A percentile compares a stretch with the other conserved stretches of the same genome.
phyloP scores from a whole-genome alignment of 257 asterid genomes.

The Mitragyna speciosa region DNA sequence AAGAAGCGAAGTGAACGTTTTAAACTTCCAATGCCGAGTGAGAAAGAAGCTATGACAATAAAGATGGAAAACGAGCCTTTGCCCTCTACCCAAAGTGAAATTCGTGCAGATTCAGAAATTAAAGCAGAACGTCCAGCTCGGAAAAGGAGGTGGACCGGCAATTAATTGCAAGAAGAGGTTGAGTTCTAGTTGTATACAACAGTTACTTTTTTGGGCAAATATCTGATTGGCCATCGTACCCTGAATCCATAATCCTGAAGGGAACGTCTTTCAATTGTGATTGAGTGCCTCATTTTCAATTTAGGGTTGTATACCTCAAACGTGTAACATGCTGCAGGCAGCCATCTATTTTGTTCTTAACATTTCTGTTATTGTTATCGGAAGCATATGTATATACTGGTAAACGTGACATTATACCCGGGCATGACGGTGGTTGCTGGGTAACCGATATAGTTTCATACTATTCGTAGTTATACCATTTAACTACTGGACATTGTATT shows the following conservation, averaged over 20 bases:
- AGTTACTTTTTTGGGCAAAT: slow-evolving; percentile 9
- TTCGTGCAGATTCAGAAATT: slow-evolving; percentile 57
- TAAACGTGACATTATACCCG: slow-evolving; percentile 2
- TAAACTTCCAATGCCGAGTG: slow-evolving; percentile 94
- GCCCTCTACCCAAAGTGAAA: slow-evolving; percentile 49
- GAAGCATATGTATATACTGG: slow-evolving; percentile 7
- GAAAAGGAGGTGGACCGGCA: slow-evolving; percentile 93
- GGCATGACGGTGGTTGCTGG: slow-evolving; percentile 7
- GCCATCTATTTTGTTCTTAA: background rate
- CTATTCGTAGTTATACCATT: slow-evolving; percentile 14
- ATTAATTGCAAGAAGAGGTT: slow-evolving; percentile 19
- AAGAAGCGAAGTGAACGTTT: slow-evolving; percentile 94
- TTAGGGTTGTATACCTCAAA: background rate
- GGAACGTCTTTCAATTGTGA: background rate
- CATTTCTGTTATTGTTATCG: slow-evolving; percentile 4
- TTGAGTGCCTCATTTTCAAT: background rate
- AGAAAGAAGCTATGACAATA: slow-evolving; percentile 49
- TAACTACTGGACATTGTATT: background rate
- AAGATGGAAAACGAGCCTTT: slow-evolving; percentile 57
- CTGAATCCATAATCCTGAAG: background rate
- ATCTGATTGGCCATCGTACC: background rate
- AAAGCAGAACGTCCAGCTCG: slow-evolving; percentile 93
- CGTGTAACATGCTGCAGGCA: slow-evolving; percentile 10
- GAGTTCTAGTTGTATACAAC: background rate
- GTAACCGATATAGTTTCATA: slow-evolving; percentile 9